Conservation (phyloP, 2,329 filamentous ascomycete species). For the Alternaria infectoria region DNA sequence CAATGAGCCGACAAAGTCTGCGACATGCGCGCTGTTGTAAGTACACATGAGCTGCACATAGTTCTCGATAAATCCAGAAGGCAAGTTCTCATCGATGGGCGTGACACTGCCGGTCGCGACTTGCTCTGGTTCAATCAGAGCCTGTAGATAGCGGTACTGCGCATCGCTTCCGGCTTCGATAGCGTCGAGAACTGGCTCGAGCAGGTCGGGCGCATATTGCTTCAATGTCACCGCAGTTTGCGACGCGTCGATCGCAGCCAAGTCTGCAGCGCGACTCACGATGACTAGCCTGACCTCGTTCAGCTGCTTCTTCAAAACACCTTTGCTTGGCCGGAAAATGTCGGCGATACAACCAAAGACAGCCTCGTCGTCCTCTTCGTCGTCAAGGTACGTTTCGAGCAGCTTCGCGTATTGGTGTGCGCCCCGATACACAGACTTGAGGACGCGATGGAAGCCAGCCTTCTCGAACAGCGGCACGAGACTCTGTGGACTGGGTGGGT, state of each 20-base stretch:
- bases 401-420: slow-evolving; percentile 82
- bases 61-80: slow-evolving; percentile 72
- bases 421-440: slow-evolving; percentile 84
- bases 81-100: slow-evolving; percentile 31
- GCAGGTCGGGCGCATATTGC: slow-evolving; percentile 66
- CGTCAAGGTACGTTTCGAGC: slow-evolving; percentile 82
- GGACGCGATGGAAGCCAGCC: slow-evolving; percentile 86
- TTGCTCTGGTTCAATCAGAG: slow-evolving; percentile 71
- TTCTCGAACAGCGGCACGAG: slow-evolving; percentile 79
- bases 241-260: slow-evolving; percentile 71
- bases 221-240: slow-evolving; percentile 71
- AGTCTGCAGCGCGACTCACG: slow-evolving; percentile 66
- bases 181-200: slow-evolving; percentile 69
- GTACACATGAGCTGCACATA: slow-evolving; percentile 92
- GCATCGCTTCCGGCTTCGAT: slow-evolving; percentile 66
- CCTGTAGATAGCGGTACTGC: slow-evolving; percentile 78
- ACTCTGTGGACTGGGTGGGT: slow-evolving; percentile 78
- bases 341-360: slow-evolving; percentile 82
- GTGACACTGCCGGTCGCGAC: slow-evolving; percentile 1
- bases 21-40: slow-evolving; percentile 81
- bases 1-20: slow-evolving; percentile 79
- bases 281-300: slow-evolving; percentile 74
- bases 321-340: slow-evolving; percentile 70
- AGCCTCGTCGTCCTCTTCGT: slow-evolving; percentile 73
- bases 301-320: slow-evolving; percentile 71